phyloP scores from a whole-genome alignment of 148 eudicot genomes.

The Simmondsia chinensis region DNA sequence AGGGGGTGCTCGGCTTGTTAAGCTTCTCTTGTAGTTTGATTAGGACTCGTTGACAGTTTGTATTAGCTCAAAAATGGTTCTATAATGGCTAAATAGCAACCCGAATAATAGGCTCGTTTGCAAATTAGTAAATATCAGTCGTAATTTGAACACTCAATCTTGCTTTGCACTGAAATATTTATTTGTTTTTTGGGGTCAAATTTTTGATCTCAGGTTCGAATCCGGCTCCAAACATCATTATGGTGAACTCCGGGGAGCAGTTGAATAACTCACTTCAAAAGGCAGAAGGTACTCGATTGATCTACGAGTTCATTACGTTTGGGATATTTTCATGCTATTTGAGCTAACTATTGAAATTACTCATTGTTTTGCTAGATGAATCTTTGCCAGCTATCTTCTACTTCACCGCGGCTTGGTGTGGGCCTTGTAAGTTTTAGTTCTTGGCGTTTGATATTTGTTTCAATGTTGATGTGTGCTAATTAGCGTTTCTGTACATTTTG shows the following conservation, averaged over 20 bases:
- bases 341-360: conserved; percentile 1
- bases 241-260: conserved; percentile 63
- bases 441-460: not conserved
- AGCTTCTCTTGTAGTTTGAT: no score
- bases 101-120: no score
- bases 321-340: not conserved
- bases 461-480: not conserved
- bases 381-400: conserved; percentile 66
- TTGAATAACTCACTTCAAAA: conserved; percentile 51
- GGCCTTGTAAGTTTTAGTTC: conserved; percentile 96
- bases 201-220: conserved; percentile 23
- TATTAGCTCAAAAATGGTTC: no score
- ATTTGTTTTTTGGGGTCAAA: not conserved
- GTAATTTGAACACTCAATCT: no score
- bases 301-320: not conserved
- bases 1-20: no score
- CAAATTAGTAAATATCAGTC: no score
- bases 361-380: conserved; percentile 41
- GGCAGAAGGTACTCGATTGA: conserved; percentile 46
- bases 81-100: no score
- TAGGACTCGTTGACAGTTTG: no score
- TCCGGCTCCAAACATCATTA: conserved; percentile 47
- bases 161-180: no score
- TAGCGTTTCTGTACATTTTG: conserved; percentile 3
- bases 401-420: conserved; percentile 96